phyloP scores from a whole-genome alignment of 305 asterid species.

The Withania somnifera region DNA sequence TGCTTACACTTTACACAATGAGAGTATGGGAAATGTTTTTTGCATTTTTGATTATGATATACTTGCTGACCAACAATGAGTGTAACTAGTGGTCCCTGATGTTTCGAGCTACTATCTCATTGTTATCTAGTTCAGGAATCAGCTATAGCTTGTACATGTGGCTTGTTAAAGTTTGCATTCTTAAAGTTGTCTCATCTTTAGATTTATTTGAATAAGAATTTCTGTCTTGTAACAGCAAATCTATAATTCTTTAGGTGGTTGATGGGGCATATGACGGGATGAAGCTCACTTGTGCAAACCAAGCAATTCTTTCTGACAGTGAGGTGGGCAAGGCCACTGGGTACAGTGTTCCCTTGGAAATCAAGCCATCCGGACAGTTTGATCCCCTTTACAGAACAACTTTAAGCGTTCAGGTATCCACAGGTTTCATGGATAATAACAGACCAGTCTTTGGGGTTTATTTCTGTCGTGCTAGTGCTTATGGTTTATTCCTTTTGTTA shows the following conservation, averaged over 20 bases:
- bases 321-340: slow-evolving; percentile 47
- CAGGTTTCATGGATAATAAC: not conserved
- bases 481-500: not conserved
- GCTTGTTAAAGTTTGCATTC: not conserved
- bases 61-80: not conserved
- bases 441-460: not conserved
- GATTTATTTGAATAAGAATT: not conserved
- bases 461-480: not conserved
- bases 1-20: not conserved
- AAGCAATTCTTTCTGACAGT: slow-evolving; percentile 69
- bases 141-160: not conserved
- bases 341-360: slow-evolving; percentile 73
- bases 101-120: not conserved
- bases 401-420: slow-evolving; percentile 61
- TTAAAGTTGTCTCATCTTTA: not conserved
- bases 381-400: slow-evolving; percentile 86
- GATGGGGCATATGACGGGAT: slow-evolving; percentile 85
- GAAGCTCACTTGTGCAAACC: slow-evolving; percentile 67
- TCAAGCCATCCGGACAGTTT: slow-evolving; percentile 92
- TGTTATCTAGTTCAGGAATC: not conserved
- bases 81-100: not conserved
- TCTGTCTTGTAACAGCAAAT: slow-evolving; percentile 1
- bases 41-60: not conserved
- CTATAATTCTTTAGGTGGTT: slow-evolving; percentile 40
- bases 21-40: not conserved